Evolutionary conservation across 129 eudicot species (phyloP).

Genomic region (Glebionis coronaria): DNA sequence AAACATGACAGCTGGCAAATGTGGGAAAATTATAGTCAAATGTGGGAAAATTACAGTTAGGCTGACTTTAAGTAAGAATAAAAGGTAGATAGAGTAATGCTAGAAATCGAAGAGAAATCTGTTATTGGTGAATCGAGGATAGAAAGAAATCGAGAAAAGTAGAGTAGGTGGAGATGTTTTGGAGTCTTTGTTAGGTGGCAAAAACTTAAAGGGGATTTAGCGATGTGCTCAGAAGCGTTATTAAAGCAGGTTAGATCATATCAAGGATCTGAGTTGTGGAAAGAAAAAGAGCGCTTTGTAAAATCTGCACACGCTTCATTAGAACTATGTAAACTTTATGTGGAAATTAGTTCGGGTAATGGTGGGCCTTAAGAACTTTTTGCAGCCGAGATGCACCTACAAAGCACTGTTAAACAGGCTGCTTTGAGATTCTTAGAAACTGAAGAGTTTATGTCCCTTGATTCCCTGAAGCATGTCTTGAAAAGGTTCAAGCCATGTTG

Average conservation of each 20-base stretch:
- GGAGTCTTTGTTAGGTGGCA: constrained; percentile 83
- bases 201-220: too few species aligned
- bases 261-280: too few species aligned
- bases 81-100: constrained; percentile 56
- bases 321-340: constrained; percentile 71
- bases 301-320: constrained; percentile 82
- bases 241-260: too few species aligned
- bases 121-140: constrained; percentile 19
- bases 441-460: constrained; percentile 51
- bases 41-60: constrained; percentile 90
- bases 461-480: constrained; percentile 48
- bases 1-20: too few species aligned
- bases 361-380: constrained; percentile 46
- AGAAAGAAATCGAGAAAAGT: constrained; percentile 42
- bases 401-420: constrained; percentile 67
- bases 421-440: constrained; percentile 55
- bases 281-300: constrained; percentile 61
- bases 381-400: constrained; percentile 87
- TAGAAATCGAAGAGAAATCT: constrained; percentile 52
- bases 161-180: constrained; percentile 54
- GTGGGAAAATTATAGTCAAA: too few species aligned
- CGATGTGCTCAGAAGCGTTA: too few species aligned
- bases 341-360: constrained; percentile 43
- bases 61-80: constrained; percentile 54
- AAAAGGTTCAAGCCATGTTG: constrained; percentile 44